Evolutionary conservation across 768 basidiomycete species (phyloP), one percentile per base, ranked within the genome.

Genomic region (Leccinum barrowsii): DNA sequence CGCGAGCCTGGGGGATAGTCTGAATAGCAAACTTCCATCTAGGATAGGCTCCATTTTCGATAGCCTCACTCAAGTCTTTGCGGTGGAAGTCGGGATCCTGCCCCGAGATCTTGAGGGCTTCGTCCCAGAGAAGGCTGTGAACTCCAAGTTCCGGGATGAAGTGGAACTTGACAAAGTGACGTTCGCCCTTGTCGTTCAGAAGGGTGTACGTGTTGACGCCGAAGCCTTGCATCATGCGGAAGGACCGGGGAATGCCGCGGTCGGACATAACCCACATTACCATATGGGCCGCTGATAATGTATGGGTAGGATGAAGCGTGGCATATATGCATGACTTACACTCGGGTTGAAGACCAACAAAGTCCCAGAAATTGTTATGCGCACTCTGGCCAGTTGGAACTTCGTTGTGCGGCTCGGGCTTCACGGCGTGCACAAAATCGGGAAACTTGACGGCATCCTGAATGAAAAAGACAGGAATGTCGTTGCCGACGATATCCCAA

Each of bases 71-170:
- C 2, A 95, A 74, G 67, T 95, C 92, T 67, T 93, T 89, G 32
- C 92, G 84, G 62, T 94, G 92, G 74, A 90, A 95, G 71, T 94
- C 92, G 35, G 94, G 92, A 71, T 95, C 93, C 70, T 93, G 90
- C 0, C 90, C 89, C 15, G 63, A 60, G 42, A 95, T 81, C 70
- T 94, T 94, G 59, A 95, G 76, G 1, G 90, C 90, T 64, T 97
- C 94, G 61, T 96, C 93, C 92, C 94, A 96, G 5, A 89, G 77
- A 15, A 95, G 75, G 57, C 85, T 87, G 68, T 94, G 89, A 2
- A 89, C 89, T 21, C 92, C 92, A 15, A 94, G 80, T 71, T 92
- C 82, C 17, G 92, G 84, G 40, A 82, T 83, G 78, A 84, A 90
- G 71, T 94, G 90, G 70, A 93, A 94, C 71, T 94, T 95, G 73